These are phyloP conservation scores for Reutealis trisperma DNA, from an alignment of 345 rosid genomes.

Conservation along the genomic window DNA sequence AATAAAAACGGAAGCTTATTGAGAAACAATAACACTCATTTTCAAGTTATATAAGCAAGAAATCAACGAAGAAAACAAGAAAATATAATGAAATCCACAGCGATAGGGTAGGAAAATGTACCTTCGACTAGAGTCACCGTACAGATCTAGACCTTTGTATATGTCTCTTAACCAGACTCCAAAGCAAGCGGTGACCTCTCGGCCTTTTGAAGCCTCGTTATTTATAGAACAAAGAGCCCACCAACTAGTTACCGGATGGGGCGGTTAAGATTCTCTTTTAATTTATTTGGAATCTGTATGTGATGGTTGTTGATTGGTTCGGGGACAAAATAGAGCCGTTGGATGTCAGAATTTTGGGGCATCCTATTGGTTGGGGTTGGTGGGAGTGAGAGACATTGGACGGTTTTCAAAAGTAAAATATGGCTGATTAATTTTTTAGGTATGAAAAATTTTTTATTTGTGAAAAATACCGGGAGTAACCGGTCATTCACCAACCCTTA, in stretches of 20 bases:
- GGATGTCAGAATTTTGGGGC: slow-evolving; percentile 8
- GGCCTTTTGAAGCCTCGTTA: neutral
- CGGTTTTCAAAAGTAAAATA: neutral
- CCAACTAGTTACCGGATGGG: slow-evolving; percentile 15
- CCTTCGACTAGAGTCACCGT: slow-evolving; percentile 5
- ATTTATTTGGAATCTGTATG: neutral
- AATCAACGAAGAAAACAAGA: neutral
- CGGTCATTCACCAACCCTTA: slow-evolving; percentile 11
- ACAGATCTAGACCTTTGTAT: slow-evolving; percentile 4
- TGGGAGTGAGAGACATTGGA: neutral
- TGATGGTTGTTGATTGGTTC: neutral
- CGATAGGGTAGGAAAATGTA: neutral
- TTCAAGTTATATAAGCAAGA: neutral
- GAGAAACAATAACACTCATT: neutral
- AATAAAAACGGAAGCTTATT: neutral
- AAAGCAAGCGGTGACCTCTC: neutral
- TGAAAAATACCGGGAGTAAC: slow-evolving; percentile 4
- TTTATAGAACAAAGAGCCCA: slow-evolving; percentile 12
- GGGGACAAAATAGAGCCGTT: slow-evolving; percentile 18
- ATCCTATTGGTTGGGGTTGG: slow-evolving; percentile 17
- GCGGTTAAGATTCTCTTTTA: neutral
- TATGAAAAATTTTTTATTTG: neutral
- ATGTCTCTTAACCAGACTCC: slow-evolving; percentile 11
- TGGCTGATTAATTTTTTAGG: neutral
- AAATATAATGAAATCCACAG: neutral